Evolutionary conservation across 2,329 filamentous ascomycete species (phyloP), one percentile per base, ranked within the genome.

Genomic region (Metarhizium album): DNA sequence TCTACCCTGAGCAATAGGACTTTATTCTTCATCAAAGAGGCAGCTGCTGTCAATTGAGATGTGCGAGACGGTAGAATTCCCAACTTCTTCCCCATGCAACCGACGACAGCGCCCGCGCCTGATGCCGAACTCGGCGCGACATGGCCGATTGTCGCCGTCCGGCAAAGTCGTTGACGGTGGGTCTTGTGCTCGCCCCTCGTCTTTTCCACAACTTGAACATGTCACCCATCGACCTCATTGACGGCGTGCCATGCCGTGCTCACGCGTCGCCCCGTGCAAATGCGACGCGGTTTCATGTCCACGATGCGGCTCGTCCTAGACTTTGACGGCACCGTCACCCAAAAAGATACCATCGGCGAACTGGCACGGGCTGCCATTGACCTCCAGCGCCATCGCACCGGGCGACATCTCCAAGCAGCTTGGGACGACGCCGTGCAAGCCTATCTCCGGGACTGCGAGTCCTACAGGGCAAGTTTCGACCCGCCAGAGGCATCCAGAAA

Each of bases 281-380:
- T 22, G 4, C 20, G 18, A 33, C 40, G 40, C 43, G 22, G 3
- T 2, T 9, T 18, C 22, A 22, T 20, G n/a, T 23, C 47, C 46
- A 58, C 47, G 13, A 67, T 74, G 70, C 67, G 69, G 54, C 65
- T 82, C 40, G 61, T 81, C 35, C 68, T 82, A 20, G 78, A 82
- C 58, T 82, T 82, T 60, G 78, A 82, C 62, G 75, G 76, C 53
- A 82, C 78, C 16, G 79, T 82, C 55, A 80, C 78, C 18, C 63
- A 67, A 13, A 53, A 69, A 29, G 78, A 82, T 64, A 80, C 77
- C 40, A 75, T 80, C 40, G 61, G 64, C 50, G 62, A 68, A 40
- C 69, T 82, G 4, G 74, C 71, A 45, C 57, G 66, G 18, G 68
- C 68, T 23, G 73, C 71, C 49, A 69, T 77, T 42, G 56, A 54